These are phyloP conservation scores for Calonectria hongkongensis DNA, from an alignment of 2,329 filamentous ascomycete genomes.

Conservation along the genomic window DNA sequence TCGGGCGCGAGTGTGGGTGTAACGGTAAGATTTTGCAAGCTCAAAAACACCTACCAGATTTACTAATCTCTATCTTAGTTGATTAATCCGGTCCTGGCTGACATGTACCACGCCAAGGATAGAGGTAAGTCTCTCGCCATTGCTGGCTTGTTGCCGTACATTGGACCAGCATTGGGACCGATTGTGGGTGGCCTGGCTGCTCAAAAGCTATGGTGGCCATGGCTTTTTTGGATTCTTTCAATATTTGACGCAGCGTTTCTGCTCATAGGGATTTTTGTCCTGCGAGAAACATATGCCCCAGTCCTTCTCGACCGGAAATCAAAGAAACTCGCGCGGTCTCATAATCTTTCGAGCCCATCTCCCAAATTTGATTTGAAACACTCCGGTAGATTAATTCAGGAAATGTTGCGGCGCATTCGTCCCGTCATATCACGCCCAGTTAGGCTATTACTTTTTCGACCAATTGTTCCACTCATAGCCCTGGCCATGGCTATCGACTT, in stretches of 20 bases:
- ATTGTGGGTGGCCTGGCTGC: constrained; percentile 80
- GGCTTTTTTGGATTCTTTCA: constrained; percentile 81
- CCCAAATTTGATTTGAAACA: background rate
- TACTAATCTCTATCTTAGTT: constrained; percentile 49
- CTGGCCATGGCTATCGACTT: constrained; percentile 68
- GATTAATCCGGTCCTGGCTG: constrained; percentile 59
- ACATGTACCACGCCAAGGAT: constrained; percentile 60
- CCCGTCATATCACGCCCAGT: constrained; percentile 17
- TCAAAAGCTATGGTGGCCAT: constrained; percentile 78
- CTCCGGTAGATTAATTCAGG: background rate
- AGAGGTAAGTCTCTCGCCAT: constrained; percentile 61
- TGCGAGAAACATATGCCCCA: constrained; percentile 76
- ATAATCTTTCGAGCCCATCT: background rate
- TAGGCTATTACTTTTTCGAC: constrained; percentile 63
- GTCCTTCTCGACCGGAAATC: constrained; percentile 67
- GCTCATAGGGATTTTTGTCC: constrained; percentile 71
- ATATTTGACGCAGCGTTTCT: constrained; percentile 75
- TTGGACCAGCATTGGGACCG: constrained; percentile 81
- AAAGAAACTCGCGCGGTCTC: background rate
- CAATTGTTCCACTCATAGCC: constrained; percentile 68
- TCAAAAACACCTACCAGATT: no score
- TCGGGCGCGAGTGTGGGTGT: constrained; percentile 57
- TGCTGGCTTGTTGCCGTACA: constrained; percentile 54
- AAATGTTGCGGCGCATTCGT: background rate
- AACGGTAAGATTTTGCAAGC: constrained; percentile 47